Base-by-base conservation (phyloP, 371 early-diverging fungal species). In the Mucor saturninus region DNA sequence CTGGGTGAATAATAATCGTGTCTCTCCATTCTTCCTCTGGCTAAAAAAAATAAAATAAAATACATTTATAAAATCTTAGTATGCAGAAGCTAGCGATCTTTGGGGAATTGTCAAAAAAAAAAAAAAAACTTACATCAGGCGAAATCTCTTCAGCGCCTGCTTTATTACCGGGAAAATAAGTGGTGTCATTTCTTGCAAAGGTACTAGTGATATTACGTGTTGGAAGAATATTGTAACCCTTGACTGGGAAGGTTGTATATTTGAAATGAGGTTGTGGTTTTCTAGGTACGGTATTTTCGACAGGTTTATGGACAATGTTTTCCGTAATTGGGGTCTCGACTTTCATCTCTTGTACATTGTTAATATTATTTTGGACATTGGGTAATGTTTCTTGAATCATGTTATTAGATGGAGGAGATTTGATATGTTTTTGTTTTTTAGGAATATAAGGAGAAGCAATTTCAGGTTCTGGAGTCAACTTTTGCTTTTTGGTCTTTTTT, bases 1-100 rank as follows among this genome's bases (percentile, higher is more conserved):
- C 96, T 9, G 95, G 91, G 51, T 95, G 94, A 53, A 95, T 89
- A 5, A 95, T 85, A 45, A 95, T 86, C 13, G 91, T 87, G 57
- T 89, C 83, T 35, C 65, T 67, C 68, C 76, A 75, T 64, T 83
- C 83, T 60, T 76, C 76, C 21, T 77, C 77, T 28, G 80, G 63
- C 79, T 80, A 69, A 5, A 4, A 42, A 11, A 38, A 42, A 26
- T 40, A 48, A 42, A 42, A 42, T 4, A n/a, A 10, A 42, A 43
- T 21, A 21, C 21, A 21, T 21, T 21, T 0, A 21, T 0, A 21
- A 1, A 21, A 21, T 35, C 35, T 35, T 35, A 35, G 35, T 35
- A 35, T 35, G 35, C 35, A 6, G 21, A 35, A 6, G 8, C 35
- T 35, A 35, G 35, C 8, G 29, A 55, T 32, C 28, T 39, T 26